Conservation (phyloP, 1,284 basidiomycete genomes). For the Malassezia arunalokei region DNA sequence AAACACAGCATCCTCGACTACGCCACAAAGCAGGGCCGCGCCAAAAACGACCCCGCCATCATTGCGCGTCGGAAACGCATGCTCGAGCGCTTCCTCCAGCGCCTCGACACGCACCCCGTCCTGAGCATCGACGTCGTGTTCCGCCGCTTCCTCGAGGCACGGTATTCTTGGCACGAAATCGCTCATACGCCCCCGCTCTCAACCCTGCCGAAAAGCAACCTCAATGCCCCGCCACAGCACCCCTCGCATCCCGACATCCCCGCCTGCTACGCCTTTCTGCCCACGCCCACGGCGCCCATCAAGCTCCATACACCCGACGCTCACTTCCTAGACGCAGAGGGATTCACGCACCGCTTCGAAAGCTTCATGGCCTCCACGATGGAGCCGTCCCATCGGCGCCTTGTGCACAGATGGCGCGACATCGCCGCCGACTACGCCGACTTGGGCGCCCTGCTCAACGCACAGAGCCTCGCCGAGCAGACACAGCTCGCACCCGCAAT, state of each 20-base stretch:
- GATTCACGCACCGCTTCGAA: slow-evolving; percentile 90
- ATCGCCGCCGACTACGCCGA: slow-evolving; percentile 81
- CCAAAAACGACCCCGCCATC: slow-evolving; percentile 86
- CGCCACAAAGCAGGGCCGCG: slow-evolving; percentile 90
- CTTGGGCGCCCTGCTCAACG: slow-evolving; percentile 86
- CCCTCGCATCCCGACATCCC: slow-evolving; percentile 68
- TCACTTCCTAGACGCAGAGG: slow-evolving; percentile 86
- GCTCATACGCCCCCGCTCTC: slow-evolving; percentile 61
- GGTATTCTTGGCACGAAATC: slow-evolving; percentile 66
- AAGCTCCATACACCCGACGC: slow-evolving; percentile 31
- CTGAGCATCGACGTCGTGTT: slow-evolving; percentile 87
- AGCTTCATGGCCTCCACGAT: slow-evolving; percentile 77
- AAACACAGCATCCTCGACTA: slow-evolving; percentile 94
- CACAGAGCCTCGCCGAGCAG: slow-evolving; percentile 76
- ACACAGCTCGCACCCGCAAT: slow-evolving; percentile 63
- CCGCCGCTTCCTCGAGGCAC: slow-evolving; percentile 84
- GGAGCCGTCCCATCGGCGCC: slow-evolving; percentile 86
- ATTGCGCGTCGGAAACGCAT: slow-evolving; percentile 85
- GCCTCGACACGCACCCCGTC: slow-evolving; percentile 77
- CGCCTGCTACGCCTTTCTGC: slow-evolving; percentile 67
- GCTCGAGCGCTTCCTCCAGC: slow-evolving; percentile 85
- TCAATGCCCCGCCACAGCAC: slow-evolving; percentile 87
- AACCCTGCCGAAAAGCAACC: slow-evolving; percentile 79
- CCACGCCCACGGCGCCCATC: slow-evolving; percentile 59
- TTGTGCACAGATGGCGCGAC: slow-evolving; percentile 87